Conservation (phyloP, 371 early-diverging fungal genomes). For the Nosema granulosis region DNA sequence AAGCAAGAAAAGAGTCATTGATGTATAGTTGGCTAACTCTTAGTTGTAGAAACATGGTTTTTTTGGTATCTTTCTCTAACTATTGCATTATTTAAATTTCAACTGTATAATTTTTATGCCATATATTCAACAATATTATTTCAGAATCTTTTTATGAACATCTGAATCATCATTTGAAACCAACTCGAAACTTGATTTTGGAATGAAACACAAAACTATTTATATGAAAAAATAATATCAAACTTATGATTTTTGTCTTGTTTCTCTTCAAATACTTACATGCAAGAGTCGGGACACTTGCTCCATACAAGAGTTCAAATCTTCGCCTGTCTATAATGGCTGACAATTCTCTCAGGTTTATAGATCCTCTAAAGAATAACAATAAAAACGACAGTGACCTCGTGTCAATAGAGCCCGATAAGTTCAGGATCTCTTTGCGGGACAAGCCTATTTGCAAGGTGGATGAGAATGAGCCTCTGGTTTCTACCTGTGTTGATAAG, state of each 20-base stretch:
- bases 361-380: background rate
- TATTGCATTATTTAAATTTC: too few species aligned
- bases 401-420: background rate
- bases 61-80: too few species aligned
- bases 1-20: too few species aligned
- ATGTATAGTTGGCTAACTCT: too few species aligned
- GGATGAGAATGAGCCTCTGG: background rate
- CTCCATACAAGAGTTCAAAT: background rate
- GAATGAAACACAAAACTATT: background rate
- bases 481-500: background rate
- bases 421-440: background rate
- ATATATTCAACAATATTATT: too few species aligned
- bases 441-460: background rate
- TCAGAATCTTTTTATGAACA: too few species aligned
- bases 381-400: background rate
- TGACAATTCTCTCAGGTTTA: background rate
- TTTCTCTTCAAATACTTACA: background rate
- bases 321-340: background rate
- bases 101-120: too few species aligned
- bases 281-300: background rate
- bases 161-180: too few species aligned
- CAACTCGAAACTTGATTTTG: background rate
- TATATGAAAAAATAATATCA: background rate
- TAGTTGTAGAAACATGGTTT: too few species aligned
- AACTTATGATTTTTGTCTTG: background rate